These are phyloP conservation scores for Bruguiera sexangula DNA, from an alignment of 345 rosid species.

Conservation along the genomic window DNA sequence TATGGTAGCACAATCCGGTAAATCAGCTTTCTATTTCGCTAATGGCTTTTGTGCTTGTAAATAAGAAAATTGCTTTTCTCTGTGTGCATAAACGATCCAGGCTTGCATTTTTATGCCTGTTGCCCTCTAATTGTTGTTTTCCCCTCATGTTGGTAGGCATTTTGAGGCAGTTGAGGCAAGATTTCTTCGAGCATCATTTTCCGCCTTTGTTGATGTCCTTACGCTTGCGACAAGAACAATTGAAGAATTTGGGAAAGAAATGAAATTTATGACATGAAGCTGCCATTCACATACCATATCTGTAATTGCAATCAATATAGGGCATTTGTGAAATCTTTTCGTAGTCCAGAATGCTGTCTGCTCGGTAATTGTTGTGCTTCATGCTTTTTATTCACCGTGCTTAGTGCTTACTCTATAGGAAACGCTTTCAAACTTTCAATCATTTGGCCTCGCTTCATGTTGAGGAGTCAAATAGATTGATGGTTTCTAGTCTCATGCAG, in stretches of 20 bases:
- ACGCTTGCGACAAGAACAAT: constrained; percentile 71
- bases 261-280: constrained; percentile 19
- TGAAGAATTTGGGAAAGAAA: constrained; percentile 61
- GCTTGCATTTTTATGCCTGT: background rate
- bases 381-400: too few species aligned
- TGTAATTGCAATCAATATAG: background rate
- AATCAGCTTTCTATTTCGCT: too few species aligned
- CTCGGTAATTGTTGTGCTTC: background rate
- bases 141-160: constrained; percentile 36
- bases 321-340: background rate
- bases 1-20: too few species aligned
- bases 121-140: too few species aligned
- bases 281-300: background rate
- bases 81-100: background rate
- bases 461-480: too few species aligned
- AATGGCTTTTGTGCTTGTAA: too few species aligned
- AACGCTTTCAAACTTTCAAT: too few species aligned
- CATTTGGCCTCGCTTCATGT: too few species aligned
- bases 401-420: too few species aligned
- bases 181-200: constrained; percentile 88
- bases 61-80: background rate
- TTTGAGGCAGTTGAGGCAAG: constrained; percentile 91
- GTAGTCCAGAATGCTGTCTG: background rate
- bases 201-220: constrained; percentile 77
- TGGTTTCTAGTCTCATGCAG: too few species aligned